Conservation (phyloP, 1,139 yeast species). For the Protomyces inouyei region DNA sequence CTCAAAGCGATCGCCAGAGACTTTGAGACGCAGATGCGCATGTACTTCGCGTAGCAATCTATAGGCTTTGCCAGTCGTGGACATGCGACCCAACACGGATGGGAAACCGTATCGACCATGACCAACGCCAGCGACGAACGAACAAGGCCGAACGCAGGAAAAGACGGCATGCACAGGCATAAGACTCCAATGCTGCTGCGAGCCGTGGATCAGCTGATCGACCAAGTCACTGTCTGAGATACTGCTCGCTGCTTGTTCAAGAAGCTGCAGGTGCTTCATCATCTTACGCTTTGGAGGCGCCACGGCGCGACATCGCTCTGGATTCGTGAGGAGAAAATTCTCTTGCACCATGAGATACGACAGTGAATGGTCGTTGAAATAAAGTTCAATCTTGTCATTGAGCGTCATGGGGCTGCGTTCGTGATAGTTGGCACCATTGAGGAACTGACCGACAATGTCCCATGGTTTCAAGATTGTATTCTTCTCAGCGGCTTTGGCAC, state of each 20-base stretch:
- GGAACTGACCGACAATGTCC: conserved; percentile 71
- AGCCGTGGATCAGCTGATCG: conserved; percentile 74
- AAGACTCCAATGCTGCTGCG: conserved; percentile 94
- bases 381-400: conserved; percentile 80
- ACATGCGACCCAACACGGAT: conserved; percentile 84
- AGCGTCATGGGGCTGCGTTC: conserved; percentile 52
- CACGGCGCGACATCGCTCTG: conserved; percentile 35
- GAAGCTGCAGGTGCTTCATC: conserved; percentile 53
- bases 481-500: conserved; percentile 72
- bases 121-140: conserved; percentile 63
- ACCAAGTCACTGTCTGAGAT: conserved; percentile 77
- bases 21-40: conserved; percentile 74
- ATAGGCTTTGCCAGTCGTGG: conserved; percentile 71
- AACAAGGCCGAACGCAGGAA: conserved; percentile 80
- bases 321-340: conserved; percentile 64
- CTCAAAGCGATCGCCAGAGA: conserved; percentile 70
- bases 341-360: conserved; percentile 96
- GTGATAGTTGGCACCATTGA: conserved; percentile 59
- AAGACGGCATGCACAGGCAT: conserved; percentile 87
- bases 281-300: conserved; percentile 21
- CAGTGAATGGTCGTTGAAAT: conserved; percentile 91
- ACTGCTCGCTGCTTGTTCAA: conserved; percentile 77
- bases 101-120: conserved; percentile 53
- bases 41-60: conserved; percentile 82
- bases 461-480: conserved; percentile 88